Evolutionary conservation across 257 asterid genomes (phyloP), one percentile per base, ranked within the genome.

Genomic region (Avicennia marina): DNA sequence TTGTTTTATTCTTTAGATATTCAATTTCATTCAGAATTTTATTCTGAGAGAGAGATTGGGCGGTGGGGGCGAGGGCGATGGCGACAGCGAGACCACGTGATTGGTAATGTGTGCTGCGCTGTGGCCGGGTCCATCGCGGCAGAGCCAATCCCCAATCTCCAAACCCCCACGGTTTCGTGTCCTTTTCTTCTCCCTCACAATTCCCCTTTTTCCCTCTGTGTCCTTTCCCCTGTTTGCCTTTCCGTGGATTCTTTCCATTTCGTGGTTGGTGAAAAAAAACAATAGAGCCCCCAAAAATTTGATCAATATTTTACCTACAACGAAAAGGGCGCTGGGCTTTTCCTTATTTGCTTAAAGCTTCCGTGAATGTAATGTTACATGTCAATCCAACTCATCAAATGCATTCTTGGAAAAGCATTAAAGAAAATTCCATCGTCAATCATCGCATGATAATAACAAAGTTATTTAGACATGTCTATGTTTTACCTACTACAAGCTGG

Each of bases 21-120:
- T n/a, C n/a, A n/a, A n/a, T n/a, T n/a, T n/a, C n/a, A n/a, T n/a
- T n/a, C n/a, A n/a, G n/a, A n/a, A n/a, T n/a, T n/a, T n/a, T n/a
- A 25, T 7, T 38, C 25, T 25, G 16, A 40, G 15, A 26, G 50
- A 38, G 41, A 45, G 53, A 36, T 59, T 4, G 71, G 36, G n/a
- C n/a, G n/a, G n/a, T n/a, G 34, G 11, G 15, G 22, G 50, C 12
- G 53, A n/a, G 53, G 65, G 62, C 16, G 39, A 9, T 8, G 29
- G 38, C 11, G 61, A 59, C 86, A 78, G 78, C 70, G 15, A 65
- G 68, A 64, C 71, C 93, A 80, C 71, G 88, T 80, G 81, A 68
- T 6, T 66, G 54, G 29, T 64, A 60, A 77, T 76, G 16, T 9
- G 66, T 49, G 40, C 22, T 62, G 43, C 57, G 64, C 60, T 62